Evolutionary conservation across 176 grass and related monocot genomes (phyloP).

Genomic region (Zea mays): Zm-B73-REFERENCE-NAM-5.0 NC_050099.1:48654501-48655000

Average conservation of each 20-base stretch:
- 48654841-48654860: slow-evolving; percentile 1
- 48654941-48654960: neutral
- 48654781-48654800: slow-evolving; percentile 9
- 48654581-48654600: neutral
- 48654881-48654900: neutral
- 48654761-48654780: slow-evolving; percentile 93
- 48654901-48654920: slow-evolving; percentile 16
- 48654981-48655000: slow-evolving; percentile 7
- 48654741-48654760: slow-evolving; percentile 81
- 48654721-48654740: slow-evolving; percentile 90
- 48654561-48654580: neutral
- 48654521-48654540: neutral
- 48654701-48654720: slow-evolving; percentile 66
- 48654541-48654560: neutral
- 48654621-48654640: neutral
- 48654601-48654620: neutral
- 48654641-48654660: neutral
- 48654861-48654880: neutral
- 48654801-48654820: slow-evolving; percentile 1
- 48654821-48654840: neutral
- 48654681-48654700: neutral
- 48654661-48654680: neutral
- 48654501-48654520: neutral
- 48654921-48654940: slow-evolving; percentile 15
- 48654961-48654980: slow-evolving; percentile 3